Conservation (phyloP, 176 grass and related monocot genomes). For the Bonia amplexicaulis region DNA sequence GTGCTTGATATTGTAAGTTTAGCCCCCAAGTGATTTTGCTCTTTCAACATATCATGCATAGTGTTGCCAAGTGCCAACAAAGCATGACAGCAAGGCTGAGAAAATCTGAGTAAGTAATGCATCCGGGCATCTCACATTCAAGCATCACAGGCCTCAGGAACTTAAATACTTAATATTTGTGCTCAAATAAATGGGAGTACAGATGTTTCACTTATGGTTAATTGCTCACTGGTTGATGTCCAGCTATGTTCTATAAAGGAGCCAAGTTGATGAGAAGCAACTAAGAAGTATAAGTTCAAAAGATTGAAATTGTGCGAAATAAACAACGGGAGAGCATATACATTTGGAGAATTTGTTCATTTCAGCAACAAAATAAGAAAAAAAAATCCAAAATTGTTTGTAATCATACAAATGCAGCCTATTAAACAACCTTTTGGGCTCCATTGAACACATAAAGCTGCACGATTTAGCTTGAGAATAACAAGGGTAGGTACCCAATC, state of each 20-base stretch:
- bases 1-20: background rate
- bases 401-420: background rate
- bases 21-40: background rate
- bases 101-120: background rate
- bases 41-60: background rate
- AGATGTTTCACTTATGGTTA: background rate
- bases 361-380: background rate
- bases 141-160: background rate
- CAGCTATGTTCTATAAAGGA: background rate
- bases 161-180: background rate
- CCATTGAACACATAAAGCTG: constrained; percentile 95
- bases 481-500: constrained; percentile 96
- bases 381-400: background rate
- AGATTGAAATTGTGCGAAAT: background rate
- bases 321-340: background rate
- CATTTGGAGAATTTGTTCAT: background rate
- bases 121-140: background rate
- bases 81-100: background rate
- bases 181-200: background rate
- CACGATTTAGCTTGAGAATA: constrained; percentile 95
- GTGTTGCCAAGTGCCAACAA: background rate
- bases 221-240: background rate
- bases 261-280: background rate
- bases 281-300: background rate
- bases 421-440: constrained; percentile 66